These are phyloP conservation scores for Trametes punicea DNA, from an alignment of 768 basidiomycete species.

Conservation along the genomic window DNA sequence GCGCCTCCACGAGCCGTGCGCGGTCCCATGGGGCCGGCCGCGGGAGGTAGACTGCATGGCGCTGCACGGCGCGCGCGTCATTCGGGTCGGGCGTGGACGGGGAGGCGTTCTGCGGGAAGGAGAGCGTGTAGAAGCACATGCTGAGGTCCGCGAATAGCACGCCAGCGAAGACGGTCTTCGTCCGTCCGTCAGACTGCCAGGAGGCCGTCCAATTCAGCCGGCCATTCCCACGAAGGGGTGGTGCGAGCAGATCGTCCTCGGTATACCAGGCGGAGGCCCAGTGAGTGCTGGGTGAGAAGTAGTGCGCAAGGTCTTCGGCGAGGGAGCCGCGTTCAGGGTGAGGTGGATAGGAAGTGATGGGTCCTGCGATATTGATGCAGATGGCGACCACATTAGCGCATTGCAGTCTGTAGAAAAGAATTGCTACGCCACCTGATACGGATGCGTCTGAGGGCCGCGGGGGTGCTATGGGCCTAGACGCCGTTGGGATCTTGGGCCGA, in stretches of 20 bases:
- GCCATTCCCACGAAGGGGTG: conserved; percentile 28
- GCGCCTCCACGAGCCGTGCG: conserved; percentile 38
- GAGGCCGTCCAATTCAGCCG: conserved; percentile 22
- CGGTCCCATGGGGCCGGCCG: conserved; percentile 35
- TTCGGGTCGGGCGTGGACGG: conserved; percentile 29
- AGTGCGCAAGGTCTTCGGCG: conserved; percentile 43
- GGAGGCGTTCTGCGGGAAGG: conserved; percentile 30
- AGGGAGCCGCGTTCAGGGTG: conserved; percentile 32
- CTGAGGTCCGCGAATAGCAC: conserved; percentile 49
- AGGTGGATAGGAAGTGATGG: conserved; percentile 34
- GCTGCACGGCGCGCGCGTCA: conserved; percentile 30
- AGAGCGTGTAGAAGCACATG: conserved; percentile 45
- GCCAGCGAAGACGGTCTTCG: conserved; percentile 34
- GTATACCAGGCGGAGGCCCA: conserved; percentile 45
- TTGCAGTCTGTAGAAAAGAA: too few species aligned
- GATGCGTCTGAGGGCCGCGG: neutral
- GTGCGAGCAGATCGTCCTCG: conserved; percentile 28
- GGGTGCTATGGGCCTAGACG: neutral
- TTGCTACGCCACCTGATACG: neutral
- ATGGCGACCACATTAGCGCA: too few species aligned
- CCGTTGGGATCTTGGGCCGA: neutral
- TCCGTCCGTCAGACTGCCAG: conserved; percentile 30
- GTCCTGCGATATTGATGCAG: neutral
- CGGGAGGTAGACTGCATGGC: conserved; percentile 39
- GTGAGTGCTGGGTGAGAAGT: conserved; percentile 39